These are phyloP conservation scores for Meyerozyma athensensis DNA, from an alignment of 1,139 yeast genomes.

Conservation along the genomic window DNA sequence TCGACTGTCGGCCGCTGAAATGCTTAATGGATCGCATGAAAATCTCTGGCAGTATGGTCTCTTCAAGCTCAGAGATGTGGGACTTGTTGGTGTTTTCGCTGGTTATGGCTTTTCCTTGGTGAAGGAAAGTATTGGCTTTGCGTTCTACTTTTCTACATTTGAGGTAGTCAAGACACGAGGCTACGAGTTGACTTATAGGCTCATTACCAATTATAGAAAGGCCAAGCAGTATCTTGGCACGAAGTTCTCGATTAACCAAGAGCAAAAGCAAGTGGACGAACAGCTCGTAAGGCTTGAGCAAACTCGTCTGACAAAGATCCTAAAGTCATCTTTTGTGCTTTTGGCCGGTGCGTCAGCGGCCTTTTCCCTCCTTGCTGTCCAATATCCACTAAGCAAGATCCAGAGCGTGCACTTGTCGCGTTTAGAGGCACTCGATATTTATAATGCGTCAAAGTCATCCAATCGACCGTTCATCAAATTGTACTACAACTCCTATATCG, in stretches of 20 bases:
- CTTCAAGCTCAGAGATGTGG: conserved; percentile 65
- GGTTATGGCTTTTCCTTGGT: conserved; percentile 74
- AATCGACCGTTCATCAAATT: conserved; percentile 40
- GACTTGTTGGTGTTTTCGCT: conserved; percentile 82
- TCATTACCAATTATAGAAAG: conserved; percentile 52
- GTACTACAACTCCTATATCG: conserved; percentile 67
- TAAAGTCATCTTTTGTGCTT: conserved; percentile 68
- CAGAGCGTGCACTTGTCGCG: conserved; percentile 78
- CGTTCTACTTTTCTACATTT: conserved; percentile 77
- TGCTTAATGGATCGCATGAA: conserved; percentile 62
- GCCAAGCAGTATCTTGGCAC: conserved; percentile 21
- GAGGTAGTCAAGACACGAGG: conserved; percentile 75
- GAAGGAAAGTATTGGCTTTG: conserved; percentile 85
- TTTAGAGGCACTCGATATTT: conserved; percentile 74
- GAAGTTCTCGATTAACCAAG: conserved; percentile 18
- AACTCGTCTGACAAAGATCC: conserved; percentile 41
- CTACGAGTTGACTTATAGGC: conserved; percentile 52
- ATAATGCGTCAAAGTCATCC: conserved; percentile 36
- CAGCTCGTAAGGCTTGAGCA: conserved; percentile 28
- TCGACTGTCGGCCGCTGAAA: conserved; percentile 70
- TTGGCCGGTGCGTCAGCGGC: conserved; percentile 93
- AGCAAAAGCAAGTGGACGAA: conserved; percentile 27
- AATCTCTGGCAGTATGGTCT: conserved; percentile 76
- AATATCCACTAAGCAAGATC: conserved; percentile 75
- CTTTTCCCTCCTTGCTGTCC: conserved; percentile 66